Evolutionary conservation across 1,284 basidiomycete genomes (phyloP), one percentile per base, ranked within the genome.

Genomic region (Trametes pubescens): DNA sequence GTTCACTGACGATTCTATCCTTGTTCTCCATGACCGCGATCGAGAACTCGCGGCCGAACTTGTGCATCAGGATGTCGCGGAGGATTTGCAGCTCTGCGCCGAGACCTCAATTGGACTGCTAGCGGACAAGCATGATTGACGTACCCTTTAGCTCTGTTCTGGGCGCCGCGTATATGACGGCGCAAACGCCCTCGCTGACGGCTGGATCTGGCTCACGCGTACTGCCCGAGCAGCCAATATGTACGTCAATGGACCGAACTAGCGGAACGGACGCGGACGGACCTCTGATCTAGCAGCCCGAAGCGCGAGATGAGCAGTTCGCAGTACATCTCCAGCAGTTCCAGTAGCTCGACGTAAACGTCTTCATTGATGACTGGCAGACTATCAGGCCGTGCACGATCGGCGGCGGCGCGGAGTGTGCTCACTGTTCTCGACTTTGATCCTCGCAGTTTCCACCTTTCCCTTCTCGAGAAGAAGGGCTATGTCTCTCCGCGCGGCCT

Each of bases 271-370:
- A 47, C 14, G 55, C 44, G 44, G 21, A 78, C 89, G 75, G 69
- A 94, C 90, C 85, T 89, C 74, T 90, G 87, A 74, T 99, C 97
- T 57, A 99, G 84, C 21, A 99, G 79, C 9, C 94, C 93, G 73
- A 99, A 99, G 35, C 97, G 86, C 6, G 96, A 94, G 26, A 96
- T 84, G n/a, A 99, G 79, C 21, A 96, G 87, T 75, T 99, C 97
- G 66, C 90, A 91, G 75, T 98, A 99, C 10, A 99, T 85, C 80
- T 99, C 96, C 43, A 99, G 82, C 6, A 99, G 81, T 75, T 99
- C 96, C 47, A 99, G 79, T 24, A 98, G 82, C 75, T 98, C 95
- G 44, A 93, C 80, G 73, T 92, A 85, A 47, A 95, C 86, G 73
- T 96, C 95, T 72, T 96, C 94, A 72, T 92, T 87, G 73, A 96